Evolutionary conservation across 73 alveolate species (phyloP), one percentile per base, ranked within the genome.

Genomic region (Paramecium octaurelia): DNA sequence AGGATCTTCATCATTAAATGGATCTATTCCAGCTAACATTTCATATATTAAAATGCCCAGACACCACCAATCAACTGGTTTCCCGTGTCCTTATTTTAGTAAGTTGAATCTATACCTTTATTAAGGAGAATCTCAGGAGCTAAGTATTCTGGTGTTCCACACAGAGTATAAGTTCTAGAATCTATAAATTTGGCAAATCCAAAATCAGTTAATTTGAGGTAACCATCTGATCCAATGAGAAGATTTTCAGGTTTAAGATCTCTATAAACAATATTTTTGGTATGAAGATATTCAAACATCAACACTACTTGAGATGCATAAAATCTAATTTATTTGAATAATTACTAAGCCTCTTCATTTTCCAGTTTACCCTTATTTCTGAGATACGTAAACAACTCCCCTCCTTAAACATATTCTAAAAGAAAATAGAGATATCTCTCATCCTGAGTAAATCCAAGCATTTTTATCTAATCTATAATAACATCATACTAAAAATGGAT

Each of bases 41-140:
- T 98, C 99, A 94, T 97, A 98, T 14, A 97, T 92, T 60, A 98
- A 92, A 21, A 98, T 96, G 46, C 99, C 99, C 35, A 98, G 91
- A 68, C 99, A 92, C 99, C 99, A 98, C 99, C 99, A 98, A 95
- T 99, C 99, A 42, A 97, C 99, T 40, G 99, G 99, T 96, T 98
- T 99, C 21, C 99, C 99, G 86, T 99, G 99, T 3, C 99, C 99
- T 80, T 48, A 10, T 23, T 44, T 0, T 44, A 21, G 1, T 42
- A 18, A 14, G 0, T 42, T 40, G 16, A n/a, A 29, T 36, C 86
- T 86, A 92, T 95, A 80, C 91, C 91, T 86, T 97, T 95, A 92
- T 98, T 98, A 84, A 98, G 93, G 21, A 98, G 88, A 14, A 98
- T 97, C 93, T 98, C 99, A 4, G 99, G 99, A 7, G 99, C 99